Percentiles rank a stretch among this genome's conserved stretches.
Evolutionary conservation across 805 yeast genomes (phyloP).

Genomic region (Metschnikowia lachancei): DNA sequence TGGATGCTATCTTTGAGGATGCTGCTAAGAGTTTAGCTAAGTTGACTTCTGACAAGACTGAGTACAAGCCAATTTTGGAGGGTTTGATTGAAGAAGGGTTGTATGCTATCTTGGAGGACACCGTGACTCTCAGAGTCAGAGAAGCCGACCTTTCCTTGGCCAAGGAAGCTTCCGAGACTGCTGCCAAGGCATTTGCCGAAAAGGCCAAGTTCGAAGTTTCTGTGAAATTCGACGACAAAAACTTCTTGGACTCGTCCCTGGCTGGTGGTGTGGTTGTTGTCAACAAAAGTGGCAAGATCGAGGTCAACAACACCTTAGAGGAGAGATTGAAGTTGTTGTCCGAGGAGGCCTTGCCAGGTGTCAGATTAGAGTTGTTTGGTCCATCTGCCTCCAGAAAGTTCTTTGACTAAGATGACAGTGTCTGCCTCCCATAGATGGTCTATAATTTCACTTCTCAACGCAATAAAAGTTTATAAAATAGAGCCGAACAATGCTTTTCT

Average conservation of each 20-base stretch:
- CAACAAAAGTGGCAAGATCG: constrained; percentile 76
- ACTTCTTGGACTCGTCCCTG: constrained; percentile 56
- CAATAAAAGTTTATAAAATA: constrained; percentile 8
- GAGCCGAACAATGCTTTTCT: neutral
- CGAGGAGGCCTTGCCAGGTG: constrained; percentile 86
- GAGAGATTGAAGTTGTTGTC: constrained; percentile 85
- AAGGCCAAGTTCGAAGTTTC: constrained; percentile 57
- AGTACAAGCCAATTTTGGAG: constrained; percentile 67
- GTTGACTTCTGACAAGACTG: constrained; percentile 50
- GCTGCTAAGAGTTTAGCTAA: constrained; percentile 63
- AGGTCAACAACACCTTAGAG: constrained; percentile 88
- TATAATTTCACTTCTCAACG: constrained; percentile 11
- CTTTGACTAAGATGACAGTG: constrained; percentile 55
- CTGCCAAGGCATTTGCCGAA: constrained; percentile 60
- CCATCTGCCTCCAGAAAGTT: constrained; percentile 83
- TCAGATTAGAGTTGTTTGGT: constrained; percentile 87
- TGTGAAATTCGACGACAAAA: constrained; percentile 53
- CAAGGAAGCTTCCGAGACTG: constrained; percentile 58
- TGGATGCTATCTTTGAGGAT: constrained; percentile 68
- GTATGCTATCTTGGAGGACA: constrained; percentile 68
- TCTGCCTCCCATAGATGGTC: constrained; percentile 6
- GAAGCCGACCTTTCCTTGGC: constrained; percentile 61
- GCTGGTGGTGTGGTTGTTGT: constrained; percentile 85
- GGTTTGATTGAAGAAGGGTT: constrained; percentile 78
- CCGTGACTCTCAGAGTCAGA: constrained; percentile 63